Evolutionary conservation across 1,284 basidiomycete genomes (phyloP).

Genomic region (Cutaneotrichosporon cavernicola): DNA sequence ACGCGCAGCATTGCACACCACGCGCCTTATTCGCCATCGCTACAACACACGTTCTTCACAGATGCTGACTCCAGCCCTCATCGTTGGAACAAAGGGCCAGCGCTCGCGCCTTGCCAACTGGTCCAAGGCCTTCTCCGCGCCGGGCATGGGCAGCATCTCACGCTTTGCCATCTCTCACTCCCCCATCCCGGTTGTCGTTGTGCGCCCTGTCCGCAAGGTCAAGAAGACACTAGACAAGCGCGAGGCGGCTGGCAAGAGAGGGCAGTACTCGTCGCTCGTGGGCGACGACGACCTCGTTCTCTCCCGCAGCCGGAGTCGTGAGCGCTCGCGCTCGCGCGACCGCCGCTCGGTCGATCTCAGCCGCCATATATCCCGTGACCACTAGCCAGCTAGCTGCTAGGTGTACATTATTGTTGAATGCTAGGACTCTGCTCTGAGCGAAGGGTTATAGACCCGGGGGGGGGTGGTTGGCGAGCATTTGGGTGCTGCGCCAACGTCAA

Average conservation of each 20-base stretch:
- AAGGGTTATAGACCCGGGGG: neutral
- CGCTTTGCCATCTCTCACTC: constrained; percentile 81
- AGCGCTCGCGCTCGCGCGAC: constrained; percentile 24
- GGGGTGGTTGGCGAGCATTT: no score
- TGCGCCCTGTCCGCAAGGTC: constrained; percentile 80
- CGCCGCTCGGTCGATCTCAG: constrained; percentile 10
- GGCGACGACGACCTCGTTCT: constrained; percentile 43
- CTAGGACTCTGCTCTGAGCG: neutral
- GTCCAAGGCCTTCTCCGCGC: constrained; percentile 62
- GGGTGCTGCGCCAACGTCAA: neutral
- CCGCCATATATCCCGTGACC: neutral
- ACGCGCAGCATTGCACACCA: neutral
- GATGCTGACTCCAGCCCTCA: constrained; percentile 58
- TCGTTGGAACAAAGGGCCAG: constrained; percentile 85
- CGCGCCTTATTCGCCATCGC: no score
- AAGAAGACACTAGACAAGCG: constrained; percentile 77
- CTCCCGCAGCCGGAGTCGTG: constrained; percentile 43
- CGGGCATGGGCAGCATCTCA: constrained; percentile 56
- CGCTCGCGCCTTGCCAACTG: constrained; percentile 62
- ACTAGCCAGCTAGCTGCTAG: neutral
- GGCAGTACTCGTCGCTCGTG: constrained; percentile 60
- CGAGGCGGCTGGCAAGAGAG: constrained; percentile 76
- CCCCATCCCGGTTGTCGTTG: constrained; percentile 88
- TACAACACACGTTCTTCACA: no score
- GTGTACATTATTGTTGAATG: constrained; percentile 2